Evolutionary conservation across 495 filamentous ascomycete species (phyloP), one percentile per base, ranked within the genome.

Genomic region (Hypoxylon subgilvum): DNA sequence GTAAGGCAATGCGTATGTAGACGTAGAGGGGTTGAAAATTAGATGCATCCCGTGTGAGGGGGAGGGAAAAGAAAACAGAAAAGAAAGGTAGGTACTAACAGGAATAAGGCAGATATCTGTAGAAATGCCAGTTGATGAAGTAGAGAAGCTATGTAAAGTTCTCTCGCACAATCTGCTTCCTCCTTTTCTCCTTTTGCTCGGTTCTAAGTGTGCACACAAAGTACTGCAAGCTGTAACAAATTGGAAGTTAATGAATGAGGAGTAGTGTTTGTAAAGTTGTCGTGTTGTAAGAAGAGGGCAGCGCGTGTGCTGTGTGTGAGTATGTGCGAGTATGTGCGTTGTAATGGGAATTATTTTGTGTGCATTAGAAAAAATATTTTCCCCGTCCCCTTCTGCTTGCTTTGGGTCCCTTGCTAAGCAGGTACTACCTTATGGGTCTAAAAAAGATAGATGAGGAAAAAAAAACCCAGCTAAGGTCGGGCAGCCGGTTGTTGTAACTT

Each of bases 291-390:
- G n/a, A n/a, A n/a, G n/a, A 45, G 44, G 39, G 27, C 31, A 35
- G 13, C 12, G 4, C 13, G 27, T 5, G 27, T 30, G n/a, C n/a
- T n/a, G n/a, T n/a, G n/a, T 30, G 27, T 30, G 10, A 12, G 3
- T 35, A 35, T 35, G 31, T 7, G 31, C 42, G 49, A 46, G n/a
- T 56, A 39, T 31, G 32, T 34, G 39, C 51, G 38, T 40, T 54
- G 61, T 49, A 50, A 44, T 40, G 43, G 36, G 52, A 47, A 43
- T 47, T 56, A 49, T 50, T 63, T 63, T 63, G 48, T 63, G 60
- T 58, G 60, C 53, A 63, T 19, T 47, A 36, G 49, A 47, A 49
- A 53, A 60, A 31, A 52, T 39, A 25, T 42, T 53, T 43, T 43
- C 35, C 36, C 25, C 25, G 27, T 28, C 46, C 28, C 13, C 22